Percentiles rank a stretch among this genome's conserved stretches.
These are phyloP conservation scores for Apiospora hydei DNA, from an alignment of 2,329 filamentous ascomycete species.

Conservation along the genomic window DNA sequence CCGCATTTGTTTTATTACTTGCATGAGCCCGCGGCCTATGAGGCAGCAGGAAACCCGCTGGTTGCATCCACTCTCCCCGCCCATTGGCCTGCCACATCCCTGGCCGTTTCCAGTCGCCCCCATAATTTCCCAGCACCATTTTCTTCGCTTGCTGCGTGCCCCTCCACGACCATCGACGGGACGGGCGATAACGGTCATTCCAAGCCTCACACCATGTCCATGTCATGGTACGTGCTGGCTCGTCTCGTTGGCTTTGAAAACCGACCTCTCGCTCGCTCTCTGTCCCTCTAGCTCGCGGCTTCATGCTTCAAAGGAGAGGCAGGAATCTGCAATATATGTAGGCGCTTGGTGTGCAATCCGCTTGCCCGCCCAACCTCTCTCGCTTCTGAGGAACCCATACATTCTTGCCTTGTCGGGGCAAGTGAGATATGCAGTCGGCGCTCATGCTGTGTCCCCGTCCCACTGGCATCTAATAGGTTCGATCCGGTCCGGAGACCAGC, in stretches of 20 bases:
- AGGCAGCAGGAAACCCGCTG: background rate
- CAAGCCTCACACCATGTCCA: background rate
- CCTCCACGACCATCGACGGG: constrained; percentile 2
- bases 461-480: background rate
- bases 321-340: background rate
- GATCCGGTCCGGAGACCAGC: background rate
- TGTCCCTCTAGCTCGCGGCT: background rate
- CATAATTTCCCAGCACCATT: constrained; percentile 14
- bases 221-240: background rate
- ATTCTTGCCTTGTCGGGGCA: background rate
- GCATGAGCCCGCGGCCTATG: constrained; percentile 25
- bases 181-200: background rate
- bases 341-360: background rate
- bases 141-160: background rate
- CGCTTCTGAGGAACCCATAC: background rate
- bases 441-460: constrained; percentile 3
- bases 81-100: constrained; percentile 25
- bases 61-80: background rate
- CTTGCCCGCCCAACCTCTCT: constrained; percentile 1
- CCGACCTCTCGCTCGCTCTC: background rate
- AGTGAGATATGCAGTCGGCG: background rate
- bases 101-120: background rate
- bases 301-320: background rate
- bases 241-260: background rate
- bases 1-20: constrained; percentile 27